Percentiles rank a stretch among this genome's conserved stretches.
Evolutionary conservation across 2,329 filamentous ascomycete genomes (phyloP).

Genomic region (Hymenoscyphus repandus): DNA sequence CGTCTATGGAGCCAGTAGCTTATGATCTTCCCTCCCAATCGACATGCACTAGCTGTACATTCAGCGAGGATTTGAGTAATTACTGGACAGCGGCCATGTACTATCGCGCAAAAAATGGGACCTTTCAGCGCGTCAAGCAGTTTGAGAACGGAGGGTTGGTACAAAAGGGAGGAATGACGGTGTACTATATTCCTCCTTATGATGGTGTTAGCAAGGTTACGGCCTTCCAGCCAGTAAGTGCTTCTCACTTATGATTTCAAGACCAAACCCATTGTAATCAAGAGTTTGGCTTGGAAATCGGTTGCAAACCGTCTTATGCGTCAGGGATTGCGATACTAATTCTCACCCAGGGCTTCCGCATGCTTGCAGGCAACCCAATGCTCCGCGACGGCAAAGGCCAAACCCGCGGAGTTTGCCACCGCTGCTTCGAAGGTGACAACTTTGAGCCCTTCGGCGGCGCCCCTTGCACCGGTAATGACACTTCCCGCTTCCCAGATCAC

Average conservation of each 20-base stretch:
- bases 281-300: no score
- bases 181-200: slow-evolving; percentile 8
- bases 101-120: slow-evolving; percentile 6
- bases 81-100: slow-evolving; percentile 15
- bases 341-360: slow-evolving; percentile 8
- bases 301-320: neutral
- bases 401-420: slow-evolving; percentile 9
- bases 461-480: slow-evolving; percentile 8
- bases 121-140: slow-evolving; percentile 1
- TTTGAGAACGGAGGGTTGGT: slow-evolving; percentile 2
- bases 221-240: slow-evolving; percentile 6
- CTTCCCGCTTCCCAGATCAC: neutral
- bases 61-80: slow-evolving; percentile 15
- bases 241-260: neutral
- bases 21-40: slow-evolving; percentile 5
- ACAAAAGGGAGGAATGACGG: slow-evolving; percentile 3
- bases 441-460: slow-evolving; percentile 7
- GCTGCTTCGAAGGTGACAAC: slow-evolving; percentile 6
- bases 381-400: slow-evolving; percentile 7
- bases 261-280: no score
- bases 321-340: neutral
- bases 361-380: slow-evolving; percentile 11
- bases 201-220: slow-evolving; percentile 8
- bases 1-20: slow-evolving; percentile 5
- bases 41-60: slow-evolving; percentile 11